Evolutionary conservation across 805 yeast genomes (phyloP).

Genomic region (Limtongia smithiae): DNA sequence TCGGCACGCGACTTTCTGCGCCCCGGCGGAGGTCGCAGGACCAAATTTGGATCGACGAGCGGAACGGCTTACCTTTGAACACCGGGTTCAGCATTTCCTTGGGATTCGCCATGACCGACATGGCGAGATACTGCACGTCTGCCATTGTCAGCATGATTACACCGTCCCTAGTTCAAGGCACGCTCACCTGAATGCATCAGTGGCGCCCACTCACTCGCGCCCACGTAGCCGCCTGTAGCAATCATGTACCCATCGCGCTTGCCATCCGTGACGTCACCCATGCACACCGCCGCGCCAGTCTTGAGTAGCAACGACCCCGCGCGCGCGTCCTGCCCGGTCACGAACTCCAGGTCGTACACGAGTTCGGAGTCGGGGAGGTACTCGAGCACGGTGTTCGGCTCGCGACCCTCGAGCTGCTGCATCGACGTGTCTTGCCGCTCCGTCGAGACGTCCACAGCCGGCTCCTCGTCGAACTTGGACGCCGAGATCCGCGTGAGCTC

Average conservation of each 20-base stretch:
- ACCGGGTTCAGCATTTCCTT: constrained; percentile 10
- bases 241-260: constrained; percentile 13
- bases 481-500: constrained; percentile 3
- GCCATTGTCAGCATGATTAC: background rate
- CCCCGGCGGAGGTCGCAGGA: background rate
- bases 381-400: background rate
- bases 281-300: background rate
- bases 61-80: background rate
- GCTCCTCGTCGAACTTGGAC: background rate
- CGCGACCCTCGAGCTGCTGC: background rate
- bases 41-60: constrained; percentile 27
- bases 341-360: background rate
- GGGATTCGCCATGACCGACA: constrained; percentile 7
- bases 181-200: constrained; percentile 5
- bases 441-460: background rate
- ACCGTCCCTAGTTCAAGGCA: background rate
- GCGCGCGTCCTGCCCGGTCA: constrained; percentile 5
- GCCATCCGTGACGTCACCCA: constrained; percentile 2
- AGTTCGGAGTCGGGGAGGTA: background rate
- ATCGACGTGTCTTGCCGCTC: background rate
- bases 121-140: constrained; percentile 19
- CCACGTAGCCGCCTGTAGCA: constrained; percentile 21
- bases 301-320: background rate
- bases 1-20: background rate
- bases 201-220: constrained; percentile 26